These are phyloP conservation scores for Populus euphratica DNA, from an alignment of 345 rosid genomes.

Conservation along the genomic window DNA sequence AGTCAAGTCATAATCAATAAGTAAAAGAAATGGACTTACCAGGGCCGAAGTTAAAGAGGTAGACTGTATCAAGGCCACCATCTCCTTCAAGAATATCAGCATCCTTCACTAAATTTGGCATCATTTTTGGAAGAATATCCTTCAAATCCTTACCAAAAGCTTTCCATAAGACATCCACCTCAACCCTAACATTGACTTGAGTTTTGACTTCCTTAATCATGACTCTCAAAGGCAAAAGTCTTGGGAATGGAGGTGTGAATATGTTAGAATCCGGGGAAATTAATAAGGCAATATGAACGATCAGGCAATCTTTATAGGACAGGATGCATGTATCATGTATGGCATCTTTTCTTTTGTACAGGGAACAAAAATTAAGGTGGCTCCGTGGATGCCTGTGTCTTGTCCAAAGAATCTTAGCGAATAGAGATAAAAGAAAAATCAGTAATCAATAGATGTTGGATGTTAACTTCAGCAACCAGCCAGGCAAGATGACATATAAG, in stretches of 20 bases:
- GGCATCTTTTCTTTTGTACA: background rate
- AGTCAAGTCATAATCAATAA: background rate
- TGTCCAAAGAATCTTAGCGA: background rate
- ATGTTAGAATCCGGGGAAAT: background rate
- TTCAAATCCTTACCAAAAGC: constrained; percentile 31
- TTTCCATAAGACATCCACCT: constrained; percentile 29
- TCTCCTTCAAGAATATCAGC: constrained; percentile 37
- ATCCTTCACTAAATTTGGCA: constrained; percentile 29
- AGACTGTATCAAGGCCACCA: constrained; percentile 33
- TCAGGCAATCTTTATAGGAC: background rate
- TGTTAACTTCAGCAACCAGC: background rate
- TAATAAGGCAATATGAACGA: background rate
- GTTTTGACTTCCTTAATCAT: constrained; percentile 31
- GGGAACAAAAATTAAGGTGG: background rate
- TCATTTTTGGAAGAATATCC: constrained; percentile 16
- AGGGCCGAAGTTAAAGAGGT: constrained; percentile 32
- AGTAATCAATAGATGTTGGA: background rate
- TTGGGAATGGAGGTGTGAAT: background rate
- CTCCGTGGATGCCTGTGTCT: background rate
- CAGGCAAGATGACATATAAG: background rate
- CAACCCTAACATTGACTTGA: constrained; percentile 23
- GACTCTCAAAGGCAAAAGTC: background rate
- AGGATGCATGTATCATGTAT: background rate
- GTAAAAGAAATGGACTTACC: constrained; percentile 20
- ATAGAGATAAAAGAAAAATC: background rate